These are phyloP conservation scores for Bryoglossum gracile DNA, from an alignment of 495 filamentous ascomycete genomes.

Conservation along the genomic window DNA sequence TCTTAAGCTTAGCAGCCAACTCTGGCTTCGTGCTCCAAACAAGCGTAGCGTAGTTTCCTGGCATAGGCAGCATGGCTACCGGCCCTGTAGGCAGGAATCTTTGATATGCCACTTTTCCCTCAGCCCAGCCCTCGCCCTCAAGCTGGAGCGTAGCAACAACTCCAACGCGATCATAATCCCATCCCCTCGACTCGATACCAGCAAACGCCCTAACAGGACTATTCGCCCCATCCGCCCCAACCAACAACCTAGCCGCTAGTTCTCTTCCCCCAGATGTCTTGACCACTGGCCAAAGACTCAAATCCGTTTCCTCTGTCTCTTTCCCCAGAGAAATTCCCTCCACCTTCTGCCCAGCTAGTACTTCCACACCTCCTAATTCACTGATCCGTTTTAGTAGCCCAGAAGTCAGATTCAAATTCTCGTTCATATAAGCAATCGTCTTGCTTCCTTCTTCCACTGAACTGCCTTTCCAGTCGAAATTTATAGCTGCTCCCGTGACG, in stretches of 20 bases:
- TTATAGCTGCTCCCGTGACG: slow-evolving; percentile 74
- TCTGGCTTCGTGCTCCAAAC: slow-evolving; percentile 88
- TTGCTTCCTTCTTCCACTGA: slow-evolving; percentile 30
- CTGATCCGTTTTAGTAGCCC: slow-evolving; percentile 64
- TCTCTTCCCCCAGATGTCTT: slow-evolving; percentile 51
- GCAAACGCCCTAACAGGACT: slow-evolving; percentile 89
- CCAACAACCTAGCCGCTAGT: slow-evolving; percentile 73
- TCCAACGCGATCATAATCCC: slow-evolving; percentile 89
- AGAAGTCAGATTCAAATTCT: slow-evolving; percentile 82
- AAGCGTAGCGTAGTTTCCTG: slow-evolving; percentile 70
- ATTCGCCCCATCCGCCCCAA: slow-evolving; percentile 92
- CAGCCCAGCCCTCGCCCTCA: slow-evolving; percentile 46
- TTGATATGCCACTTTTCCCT: slow-evolving; percentile 76
- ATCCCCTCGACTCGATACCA: slow-evolving; percentile 74
- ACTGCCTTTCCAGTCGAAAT: slow-evolving; percentile 68
- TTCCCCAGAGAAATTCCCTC: slow-evolving; percentile 68
- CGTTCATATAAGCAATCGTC: slow-evolving; percentile 90
- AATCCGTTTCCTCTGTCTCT: slow-evolving; percentile 60
- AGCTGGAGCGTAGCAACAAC: slow-evolving; percentile 83
- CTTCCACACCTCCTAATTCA: slow-evolving; percentile 56
- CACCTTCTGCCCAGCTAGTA: slow-evolving; percentile 70
- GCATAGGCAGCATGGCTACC: slow-evolving; percentile 82
- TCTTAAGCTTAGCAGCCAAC: slow-evolving; percentile 74
- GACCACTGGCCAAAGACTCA: slow-evolving; percentile 81
- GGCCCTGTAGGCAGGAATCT: slow-evolving; percentile 90